Base-by-base conservation (phyloP, 352 stramenopile genomes). In the Phytopythium helicoides region DNA sequence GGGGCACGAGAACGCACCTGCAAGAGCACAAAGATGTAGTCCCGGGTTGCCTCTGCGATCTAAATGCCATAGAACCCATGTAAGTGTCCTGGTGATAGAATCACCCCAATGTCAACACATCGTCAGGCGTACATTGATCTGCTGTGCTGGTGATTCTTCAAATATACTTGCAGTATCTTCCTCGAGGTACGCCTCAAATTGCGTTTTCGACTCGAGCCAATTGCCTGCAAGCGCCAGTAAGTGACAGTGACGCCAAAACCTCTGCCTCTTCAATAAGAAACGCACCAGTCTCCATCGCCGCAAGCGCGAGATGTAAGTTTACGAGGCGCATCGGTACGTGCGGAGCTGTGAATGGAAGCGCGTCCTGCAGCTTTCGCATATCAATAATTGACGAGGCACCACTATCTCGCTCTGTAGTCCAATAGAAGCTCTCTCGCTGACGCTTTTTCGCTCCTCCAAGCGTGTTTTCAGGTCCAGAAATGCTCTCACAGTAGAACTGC, bases 21-120 rank as follows among this genome's bases (percentile, higher is more conserved):
- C 12, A 91, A 49, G 7, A 91, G 49, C 23, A 87, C 77, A 60
- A 82, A 91, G 38, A 86, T 67, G 31, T 76, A 87, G 38, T 86
- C 67, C 21, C 58, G 56, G 33, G 40, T 28, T 15, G 37, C 64
- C 36, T 71, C 54, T 9, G 52, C 4, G 3, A 55, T 33, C 52
- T 41, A 8, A 7, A 23, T 41, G n/a, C 52, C 3, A 15, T 19
- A n/a, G 25, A 21, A 23, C 1, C n/a, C n/a, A 37, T 11, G 41
- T 46, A 6, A 58, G 23, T 28, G 6, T 47, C 16, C 38, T n/a
- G 2, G 14, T 18, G 28, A 5, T 42, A 28, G 22, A n/a, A 6
- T 14, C 8, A 22, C 22, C 15, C 22, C 8, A 2, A 15, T n/a
- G 23, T 19, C 12, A 25, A 33, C 21, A 23, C n/a, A 18, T n/a